These are phyloP conservation scores for Candida arabinofermentans DNA, from an alignment of 805 yeast species.

Conservation along the genomic window DNA sequence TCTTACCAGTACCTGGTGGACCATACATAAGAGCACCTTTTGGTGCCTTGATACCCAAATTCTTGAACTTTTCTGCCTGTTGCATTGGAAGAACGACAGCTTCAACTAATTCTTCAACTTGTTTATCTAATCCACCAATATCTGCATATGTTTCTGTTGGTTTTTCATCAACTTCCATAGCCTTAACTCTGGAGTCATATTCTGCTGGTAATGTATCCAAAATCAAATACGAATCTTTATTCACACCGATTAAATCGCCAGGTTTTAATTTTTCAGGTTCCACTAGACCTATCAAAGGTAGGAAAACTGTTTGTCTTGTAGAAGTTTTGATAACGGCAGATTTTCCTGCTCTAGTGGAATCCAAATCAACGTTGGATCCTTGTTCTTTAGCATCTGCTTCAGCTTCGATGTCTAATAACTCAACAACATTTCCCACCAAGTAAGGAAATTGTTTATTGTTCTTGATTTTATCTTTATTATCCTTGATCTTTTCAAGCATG, in stretches of 20 bases:
- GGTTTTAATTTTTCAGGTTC: slow-evolving; percentile 91
- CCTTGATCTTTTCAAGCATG: slow-evolving; percentile 91
- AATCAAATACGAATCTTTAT: slow-evolving; percentile 91
- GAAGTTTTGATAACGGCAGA: slow-evolving; percentile 98
- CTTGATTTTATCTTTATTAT: slow-evolving; percentile 92
- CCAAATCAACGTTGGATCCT: slow-evolving; percentile 93
- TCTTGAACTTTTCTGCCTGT: slow-evolving; percentile 93
- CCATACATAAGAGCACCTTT: slow-evolving; percentile 99
- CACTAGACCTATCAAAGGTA: slow-evolving; percentile 93
- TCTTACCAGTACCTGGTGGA: slow-evolving; percentile 99
- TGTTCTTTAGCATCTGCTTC: slow-evolving; percentile 81
- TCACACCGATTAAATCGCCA: slow-evolving; percentile 96
- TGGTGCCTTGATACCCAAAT: slow-evolving; percentile 94
- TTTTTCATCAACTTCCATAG: slow-evolving; percentile 98
- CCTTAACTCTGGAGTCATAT: slow-evolving; percentile 95
- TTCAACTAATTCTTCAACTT: slow-evolving; percentile 95
- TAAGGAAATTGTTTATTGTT: slow-evolving; percentile 95
- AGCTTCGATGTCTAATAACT: slow-evolving; percentile 81
- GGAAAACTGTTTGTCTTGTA: slow-evolving; percentile 93
- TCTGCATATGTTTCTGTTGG: slow-evolving; percentile 97
- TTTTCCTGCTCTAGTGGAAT: slow-evolving; percentile 86
- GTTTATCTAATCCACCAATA: slow-evolving; percentile 97
- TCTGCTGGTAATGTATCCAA: slow-evolving; percentile 95
- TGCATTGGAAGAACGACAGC: slow-evolving; percentile 98
- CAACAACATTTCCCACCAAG: slow-evolving; percentile 94